phyloP scores from a whole-genome alignment of 768 basidiomycete species.

The Kwoniella europaea region DNA sequence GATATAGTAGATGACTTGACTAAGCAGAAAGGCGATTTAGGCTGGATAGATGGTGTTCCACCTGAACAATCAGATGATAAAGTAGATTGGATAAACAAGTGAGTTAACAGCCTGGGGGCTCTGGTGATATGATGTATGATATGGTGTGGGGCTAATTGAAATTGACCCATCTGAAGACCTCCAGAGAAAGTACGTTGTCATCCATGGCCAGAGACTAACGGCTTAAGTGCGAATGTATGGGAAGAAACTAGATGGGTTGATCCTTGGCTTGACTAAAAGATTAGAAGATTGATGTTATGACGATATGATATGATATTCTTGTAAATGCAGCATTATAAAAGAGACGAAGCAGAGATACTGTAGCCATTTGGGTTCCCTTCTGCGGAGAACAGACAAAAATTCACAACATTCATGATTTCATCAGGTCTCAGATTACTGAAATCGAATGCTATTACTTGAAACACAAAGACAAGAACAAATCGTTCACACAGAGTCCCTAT shows the following conservation, averaged over 20 bases:
- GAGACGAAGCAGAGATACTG: too few species aligned
- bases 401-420: too few species aligned
- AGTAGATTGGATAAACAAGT: constrained; percentile 37
- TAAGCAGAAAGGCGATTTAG: constrained; percentile 34
- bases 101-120: constrained; percentile 13
- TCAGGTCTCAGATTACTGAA: too few species aligned
- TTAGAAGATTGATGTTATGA: not conserved
- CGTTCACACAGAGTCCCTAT: not conserved
- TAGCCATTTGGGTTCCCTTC: too few species aligned
- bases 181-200: constrained; percentile 56
- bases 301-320: not conserved
- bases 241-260: constrained; percentile 50
- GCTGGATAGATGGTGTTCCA: constrained; percentile 52
- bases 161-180: constrained; percentile 37
- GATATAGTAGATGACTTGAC: constrained; percentile 38
- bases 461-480: not conserved
- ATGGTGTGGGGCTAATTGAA: not conserved
- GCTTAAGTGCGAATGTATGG: constrained; percentile 56
- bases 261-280: constrained; percentile 26
- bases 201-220: constrained; percentile 55
- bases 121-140: too few species aligned
- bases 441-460: too few species aligned
- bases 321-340: too few species aligned
- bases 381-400: too few species aligned
- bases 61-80: constrained; percentile 26